Percentiles rank a stretch among this genome's conserved stretches.
Evolutionary conservation across 345 rosid species (phyloP).

Genomic region (Brassica cretica): DNA sequence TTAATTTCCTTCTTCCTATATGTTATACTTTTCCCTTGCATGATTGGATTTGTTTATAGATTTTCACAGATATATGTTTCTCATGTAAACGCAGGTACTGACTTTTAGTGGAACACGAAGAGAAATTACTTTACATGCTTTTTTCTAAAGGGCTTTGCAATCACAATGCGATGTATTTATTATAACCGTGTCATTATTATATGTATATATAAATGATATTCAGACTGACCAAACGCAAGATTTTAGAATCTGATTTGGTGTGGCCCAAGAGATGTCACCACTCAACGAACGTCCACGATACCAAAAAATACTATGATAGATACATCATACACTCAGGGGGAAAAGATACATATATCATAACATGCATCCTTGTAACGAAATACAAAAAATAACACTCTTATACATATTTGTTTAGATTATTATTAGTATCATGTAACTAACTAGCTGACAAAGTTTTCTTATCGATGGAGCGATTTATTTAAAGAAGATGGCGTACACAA

Average conservation of each 20-base stretch:
- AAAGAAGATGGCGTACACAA: neutral
- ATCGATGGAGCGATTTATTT: neutral
- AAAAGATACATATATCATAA: neutral
- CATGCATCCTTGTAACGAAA: neutral
- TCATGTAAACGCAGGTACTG: neutral
- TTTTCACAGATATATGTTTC: neutral
- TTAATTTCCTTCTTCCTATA: neutral
- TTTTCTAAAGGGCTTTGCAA: neutral
- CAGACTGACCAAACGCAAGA: neutral
- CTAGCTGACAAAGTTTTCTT: neutral
- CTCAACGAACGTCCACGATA: constrained; percentile 26
- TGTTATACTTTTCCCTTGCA: neutral
- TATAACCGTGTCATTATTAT: neutral
- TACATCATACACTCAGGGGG: neutral
- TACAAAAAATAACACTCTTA: neutral
- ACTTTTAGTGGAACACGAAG: no score
- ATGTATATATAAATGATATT: neutral
- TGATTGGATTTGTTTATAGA: neutral
- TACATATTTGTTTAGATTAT: neutral
- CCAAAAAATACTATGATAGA: constrained; percentile 6
- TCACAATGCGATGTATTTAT: neutral
- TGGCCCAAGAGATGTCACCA: constrained; percentile 39
- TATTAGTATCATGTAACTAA: neutral
- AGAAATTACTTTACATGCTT: neutral
- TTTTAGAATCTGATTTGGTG: constrained; percentile 34